These are phyloP conservation scores for Saccharum officinarum DNA, from an alignment of 176 grass and related monocot genomes.

Conservation along the genomic window DNA sequence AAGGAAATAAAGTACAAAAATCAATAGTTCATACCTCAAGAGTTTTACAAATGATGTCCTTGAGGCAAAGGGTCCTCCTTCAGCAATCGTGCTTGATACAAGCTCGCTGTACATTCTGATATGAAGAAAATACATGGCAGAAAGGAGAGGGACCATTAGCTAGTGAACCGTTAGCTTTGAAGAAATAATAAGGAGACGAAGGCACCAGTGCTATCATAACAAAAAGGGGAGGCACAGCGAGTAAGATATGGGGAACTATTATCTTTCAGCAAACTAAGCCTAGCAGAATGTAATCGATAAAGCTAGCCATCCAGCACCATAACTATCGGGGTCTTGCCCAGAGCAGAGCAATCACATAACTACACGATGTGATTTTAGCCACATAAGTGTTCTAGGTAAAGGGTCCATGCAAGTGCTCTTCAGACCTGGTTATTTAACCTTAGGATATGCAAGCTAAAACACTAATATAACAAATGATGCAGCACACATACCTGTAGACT, in stretches of 20 bases:
- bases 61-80: slow-evolving; percentile 96
- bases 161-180: neutral
- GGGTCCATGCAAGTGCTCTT: neutral
- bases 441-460: slow-evolving; percentile 3
- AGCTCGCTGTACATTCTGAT: slow-evolving; percentile 99
- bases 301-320: neutral
- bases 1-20: neutral
- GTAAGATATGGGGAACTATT: neutral
- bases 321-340: neutral
- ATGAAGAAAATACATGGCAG: slow-evolving; percentile 9
- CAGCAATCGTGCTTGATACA: slow-evolving; percentile 93
- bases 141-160: neutral
- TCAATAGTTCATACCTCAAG: slow-evolving; percentile 55
- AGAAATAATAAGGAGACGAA: slow-evolving; percentile 1
- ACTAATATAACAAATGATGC: neutral
- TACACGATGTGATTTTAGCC: neutral
- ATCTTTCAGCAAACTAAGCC: neutral
- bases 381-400: neutral
- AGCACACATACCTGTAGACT: slow-evolving; percentile 80
- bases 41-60: slow-evolving; percentile 98
- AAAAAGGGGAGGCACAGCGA: neutral
- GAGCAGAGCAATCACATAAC: neutral
- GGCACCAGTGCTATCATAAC: slow-evolving; percentile 5
- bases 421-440: neutral
- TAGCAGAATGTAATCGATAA: neutral